A percentile compares a stretch with the other conserved stretches of the same genome.
Conservation (phyloP, 805 yeast genomes). For the Candida alai region DNA sequence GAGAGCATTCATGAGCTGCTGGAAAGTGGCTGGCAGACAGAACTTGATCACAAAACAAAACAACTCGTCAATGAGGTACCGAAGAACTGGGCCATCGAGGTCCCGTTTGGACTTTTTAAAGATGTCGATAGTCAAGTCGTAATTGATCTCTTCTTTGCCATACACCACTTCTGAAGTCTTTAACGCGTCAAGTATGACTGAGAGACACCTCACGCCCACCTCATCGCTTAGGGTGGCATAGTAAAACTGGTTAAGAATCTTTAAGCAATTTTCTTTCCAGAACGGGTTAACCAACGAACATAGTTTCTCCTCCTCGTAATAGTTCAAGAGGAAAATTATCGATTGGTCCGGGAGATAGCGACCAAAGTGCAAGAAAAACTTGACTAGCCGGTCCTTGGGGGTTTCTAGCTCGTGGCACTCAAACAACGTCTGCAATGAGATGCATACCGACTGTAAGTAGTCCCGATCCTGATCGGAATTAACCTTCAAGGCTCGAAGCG, state of each 20-base stretch:
- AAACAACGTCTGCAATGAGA: slow-evolving; percentile 27
- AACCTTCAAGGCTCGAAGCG: slow-evolving; percentile 23
- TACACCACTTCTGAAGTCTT: slow-evolving; percentile 28
- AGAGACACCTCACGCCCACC: slow-evolving; percentile 29
- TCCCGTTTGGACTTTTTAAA: slow-evolving; percentile 26
- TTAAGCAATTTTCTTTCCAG: slow-evolving; percentile 49
- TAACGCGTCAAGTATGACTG: slow-evolving; percentile 34
- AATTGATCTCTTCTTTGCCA: slow-evolving; percentile 24
- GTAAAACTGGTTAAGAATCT: slow-evolving; percentile 45
- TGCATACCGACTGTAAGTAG: slow-evolving; percentile 33
- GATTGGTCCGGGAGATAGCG: slow-evolving; percentile 32
- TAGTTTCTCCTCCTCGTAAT: slow-evolving; percentile 44
- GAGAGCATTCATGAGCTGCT: slow-evolving; percentile 12
- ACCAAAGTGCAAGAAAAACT: slow-evolving; percentile 37
- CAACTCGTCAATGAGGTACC: slow-evolving; percentile 22
- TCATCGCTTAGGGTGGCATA: slow-evolving; percentile 12
- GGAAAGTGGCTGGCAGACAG: no score
- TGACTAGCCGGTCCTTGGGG: slow-evolving; percentile 39
- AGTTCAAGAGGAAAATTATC: slow-evolving; percentile 43
- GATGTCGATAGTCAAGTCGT: slow-evolving; percentile 30
- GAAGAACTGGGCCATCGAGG: slow-evolving; percentile 28
- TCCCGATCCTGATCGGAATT: slow-evolving; percentile 24
- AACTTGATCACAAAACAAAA: slow-evolving; percentile 18
- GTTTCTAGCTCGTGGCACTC: slow-evolving; percentile 36
- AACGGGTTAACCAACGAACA: slow-evolving; percentile 51